Conservation (phyloP, 345 rosid genomes). For the Eucalyptus cloeziana region DNA sequence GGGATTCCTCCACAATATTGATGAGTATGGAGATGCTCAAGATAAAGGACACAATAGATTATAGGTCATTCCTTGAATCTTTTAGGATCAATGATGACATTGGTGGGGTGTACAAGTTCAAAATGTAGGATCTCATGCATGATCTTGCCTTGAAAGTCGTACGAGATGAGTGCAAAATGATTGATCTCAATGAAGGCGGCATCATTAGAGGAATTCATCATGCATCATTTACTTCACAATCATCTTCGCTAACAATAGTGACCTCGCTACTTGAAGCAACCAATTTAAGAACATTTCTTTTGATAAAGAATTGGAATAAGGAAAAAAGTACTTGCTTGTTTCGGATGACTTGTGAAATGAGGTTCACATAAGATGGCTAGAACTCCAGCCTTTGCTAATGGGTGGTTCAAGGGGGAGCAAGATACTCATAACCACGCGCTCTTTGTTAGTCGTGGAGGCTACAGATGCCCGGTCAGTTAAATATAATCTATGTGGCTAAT, state of each 20-base stretch:
- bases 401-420: too few relatives aligned
- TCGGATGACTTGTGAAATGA: too few relatives aligned
- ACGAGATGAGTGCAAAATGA: neutral
- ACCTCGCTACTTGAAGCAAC: neutral
- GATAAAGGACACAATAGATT: too few relatives aligned
- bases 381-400: too few relatives aligned
- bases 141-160: neutral
- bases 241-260: neutral
- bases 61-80: neutral
- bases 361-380: too few relatives aligned
- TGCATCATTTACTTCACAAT: neutral
- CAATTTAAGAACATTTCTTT: neutral
- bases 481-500: too few relatives aligned
- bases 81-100: neutral
- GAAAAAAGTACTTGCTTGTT: too few relatives aligned
- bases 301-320: neutral
- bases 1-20: too few relatives aligned
- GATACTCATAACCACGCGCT: too few relatives aligned
- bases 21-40: too few relatives aligned
- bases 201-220: neutral
- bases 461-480: too few relatives aligned
- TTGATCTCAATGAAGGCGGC: neutral
- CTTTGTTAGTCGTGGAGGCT: too few relatives aligned
- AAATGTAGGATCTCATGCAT: neutral
- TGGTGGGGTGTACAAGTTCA: neutral